phyloP scores from a whole-genome alignment of 306 rosid species.

The Carpinus fangiana region DNA sequence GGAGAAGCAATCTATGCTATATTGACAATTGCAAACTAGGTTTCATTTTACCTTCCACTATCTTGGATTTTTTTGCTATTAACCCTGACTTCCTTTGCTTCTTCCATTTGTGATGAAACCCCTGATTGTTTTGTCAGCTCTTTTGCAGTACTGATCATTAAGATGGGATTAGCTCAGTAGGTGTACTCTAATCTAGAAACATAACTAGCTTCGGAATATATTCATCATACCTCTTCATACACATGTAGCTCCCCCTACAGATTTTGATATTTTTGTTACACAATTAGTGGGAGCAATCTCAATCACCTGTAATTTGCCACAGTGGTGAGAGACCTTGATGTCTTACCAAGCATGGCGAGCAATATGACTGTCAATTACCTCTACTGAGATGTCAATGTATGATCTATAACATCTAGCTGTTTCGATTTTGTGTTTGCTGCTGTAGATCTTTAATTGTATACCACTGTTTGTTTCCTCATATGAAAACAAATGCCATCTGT shows the following conservation, averaged over 20 bases:
- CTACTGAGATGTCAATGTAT: no score
- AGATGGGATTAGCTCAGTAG: slow-evolving; percentile 21
- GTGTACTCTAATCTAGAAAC: slow-evolving; percentile 6
- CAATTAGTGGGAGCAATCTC: slow-evolving; percentile 75
- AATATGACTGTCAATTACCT: no score
- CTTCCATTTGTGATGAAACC: slow-evolving; percentile 34
- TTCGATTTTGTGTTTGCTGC: no score
- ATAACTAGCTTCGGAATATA: neutral
- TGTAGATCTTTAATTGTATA: no score
- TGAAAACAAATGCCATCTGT: no score
- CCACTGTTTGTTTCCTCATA: no score
- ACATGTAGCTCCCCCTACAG: slow-evolving; percentile 57
- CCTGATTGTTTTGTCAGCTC: slow-evolving; percentile 50
- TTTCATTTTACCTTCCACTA: slow-evolving; percentile 38
- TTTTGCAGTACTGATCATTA: slow-evolving; percentile 63
- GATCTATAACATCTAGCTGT: no score
- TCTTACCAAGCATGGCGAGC: no score
- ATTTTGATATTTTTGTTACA: slow-evolving; percentile 71
- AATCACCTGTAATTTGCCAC: no score
- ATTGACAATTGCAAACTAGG: slow-evolving; percentile 15
- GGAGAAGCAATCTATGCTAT: slow-evolving; percentile 15
- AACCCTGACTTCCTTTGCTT: slow-evolving; percentile 10
- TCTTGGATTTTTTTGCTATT: slow-evolving; percentile 24
- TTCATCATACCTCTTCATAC: slow-evolving; percentile 49
- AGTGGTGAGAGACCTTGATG: no score